These are phyloP conservation scores for Lathyrus oleraceus DNA, from an alignment of 306 rosid species.

Conservation along the genomic window DNA sequence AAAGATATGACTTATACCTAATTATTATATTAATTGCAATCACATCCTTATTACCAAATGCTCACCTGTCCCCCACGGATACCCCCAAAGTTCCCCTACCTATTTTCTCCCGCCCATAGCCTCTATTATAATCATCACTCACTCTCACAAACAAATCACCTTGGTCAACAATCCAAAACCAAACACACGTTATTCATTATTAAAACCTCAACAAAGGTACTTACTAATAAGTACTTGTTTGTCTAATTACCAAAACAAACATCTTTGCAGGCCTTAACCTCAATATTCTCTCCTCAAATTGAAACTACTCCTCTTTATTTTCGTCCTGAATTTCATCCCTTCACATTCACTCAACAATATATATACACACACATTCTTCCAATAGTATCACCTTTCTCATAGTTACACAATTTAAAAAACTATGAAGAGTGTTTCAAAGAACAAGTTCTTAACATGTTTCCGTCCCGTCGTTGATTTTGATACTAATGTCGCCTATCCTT, in stretches of 20 bases:
- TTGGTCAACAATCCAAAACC: not conserved
- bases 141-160: slow-evolving; percentile 8
- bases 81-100: not conserved
- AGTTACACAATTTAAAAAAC: not conserved
- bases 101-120: not conserved
- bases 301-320: slow-evolving; percentile 21
- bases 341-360: slow-evolving; percentile 7
- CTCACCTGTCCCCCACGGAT: not conserved
- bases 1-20: not conserved
- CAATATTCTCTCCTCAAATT: not conserved
- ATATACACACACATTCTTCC: not conserved
- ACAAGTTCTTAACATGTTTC: slow-evolving; percentile 68
- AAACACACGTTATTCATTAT: not conserved
- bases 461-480: slow-evolving; percentile 62
- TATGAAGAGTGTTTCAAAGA: slow-evolving; percentile 62
- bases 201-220: not conserved
- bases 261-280: slow-evolving; percentile 33
- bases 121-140: not conserved
- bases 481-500: slow-evolving; percentile 5
- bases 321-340: slow-evolving; percentile 9
- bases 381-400: not conserved
- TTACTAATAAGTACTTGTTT: not conserved
- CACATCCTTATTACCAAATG: not conserved
- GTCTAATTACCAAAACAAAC: slow-evolving; percentile 13
- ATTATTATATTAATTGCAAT: not conserved